Conservation (phyloP, 192 early-diverging fungal genomes). For the Glomus cerebriforme region DNA sequence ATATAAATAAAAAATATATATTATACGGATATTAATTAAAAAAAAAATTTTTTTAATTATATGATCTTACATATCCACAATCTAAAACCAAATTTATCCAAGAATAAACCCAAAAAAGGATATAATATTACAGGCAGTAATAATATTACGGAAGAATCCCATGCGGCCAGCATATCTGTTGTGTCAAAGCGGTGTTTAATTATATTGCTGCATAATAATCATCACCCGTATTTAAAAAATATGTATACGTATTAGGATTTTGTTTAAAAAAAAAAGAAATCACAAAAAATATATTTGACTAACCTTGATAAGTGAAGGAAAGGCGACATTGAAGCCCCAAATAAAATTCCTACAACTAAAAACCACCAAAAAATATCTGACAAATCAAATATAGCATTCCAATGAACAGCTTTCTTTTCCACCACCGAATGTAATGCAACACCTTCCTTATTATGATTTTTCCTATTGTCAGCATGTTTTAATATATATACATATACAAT, state of each 20-base stretch:
- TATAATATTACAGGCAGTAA: conserved; percentile 68
- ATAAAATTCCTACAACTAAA: conserved; percentile 42
- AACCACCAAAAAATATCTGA: conserved; percentile 48
- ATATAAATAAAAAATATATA: background rate
- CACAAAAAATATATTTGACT: background rate
- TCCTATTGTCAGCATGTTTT: conserved; percentile 31
- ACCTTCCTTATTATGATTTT: conserved; percentile 38
- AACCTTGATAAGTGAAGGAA: conserved; percentile 52
- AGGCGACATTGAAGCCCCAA: conserved; percentile 43
- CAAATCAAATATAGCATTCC: conserved; percentile 46
- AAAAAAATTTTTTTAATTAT: background rate
- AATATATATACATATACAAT: conserved; percentile 66
- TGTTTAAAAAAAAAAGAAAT: background rate
- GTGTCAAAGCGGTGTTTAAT: conserved; percentile 69
- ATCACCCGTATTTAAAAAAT: background rate
- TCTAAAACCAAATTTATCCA: conserved; percentile 68
- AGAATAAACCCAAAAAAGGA: conserved; percentile 70
- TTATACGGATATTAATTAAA: conserved; percentile 24
- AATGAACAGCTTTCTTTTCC: conserved; percentile 35
- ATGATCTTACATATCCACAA: conserved; percentile 47
- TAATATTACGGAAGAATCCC: conserved; percentile 67
- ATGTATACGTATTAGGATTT: background rate
- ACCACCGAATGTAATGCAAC: background rate
- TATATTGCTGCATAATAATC: conserved; percentile 54
- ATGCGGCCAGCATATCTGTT: conserved; percentile 62